Evolutionary conservation across 2,329 filamentous ascomycete genomes (phyloP), one percentile per base, ranked within the genome.

Genomic region (Geoglossum cookeanum): DNA sequence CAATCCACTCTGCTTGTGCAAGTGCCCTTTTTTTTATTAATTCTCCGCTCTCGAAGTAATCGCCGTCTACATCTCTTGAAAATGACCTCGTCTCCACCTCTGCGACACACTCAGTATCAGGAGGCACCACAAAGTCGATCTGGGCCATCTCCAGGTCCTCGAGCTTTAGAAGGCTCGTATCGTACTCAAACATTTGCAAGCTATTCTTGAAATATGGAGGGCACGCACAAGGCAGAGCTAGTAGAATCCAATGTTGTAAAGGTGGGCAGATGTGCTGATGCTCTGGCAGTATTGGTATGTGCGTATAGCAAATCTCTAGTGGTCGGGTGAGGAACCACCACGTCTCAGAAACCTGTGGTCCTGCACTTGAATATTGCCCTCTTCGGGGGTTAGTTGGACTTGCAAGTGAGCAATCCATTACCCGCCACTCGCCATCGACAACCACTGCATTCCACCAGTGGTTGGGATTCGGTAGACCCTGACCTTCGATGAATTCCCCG

Each of bases 391-490:
- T 88, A 0, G 91, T 95, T 11, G 91, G 90, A 61, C 85, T 90
- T 3, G 92, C 89, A 53, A 98, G 75, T 39, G 88, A 94, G 68
- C 88, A 92, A 68, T 98, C 92, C 73, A 98, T 87, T 62, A 97
- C 85, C 55, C 92, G 85, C 92, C 92, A 98, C 70, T 96, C 89
- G 27, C 86, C 84, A 68, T 98, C 92, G 7, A 96, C 83, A 39
- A 96, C 73, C 17, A 97, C 87, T 0, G 88, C 83, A 64, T 98
- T 98, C 92, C 92, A 98, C 82, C 86, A 97, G 70, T 98, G 92
- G 65, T 98, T 98, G 0, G 91, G 78, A 33, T 84, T 81, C n/a
- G 87, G 87, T 68, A 91, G 80, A 58, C 84, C 84, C 60, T 85
- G 86, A 48, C 89, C 74, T 64, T 97, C 90, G 1, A 85, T 75